phyloP scores from a whole-genome alignment of 1,139 yeast species.

The Zygotorulaspora mrakii region DNA sequence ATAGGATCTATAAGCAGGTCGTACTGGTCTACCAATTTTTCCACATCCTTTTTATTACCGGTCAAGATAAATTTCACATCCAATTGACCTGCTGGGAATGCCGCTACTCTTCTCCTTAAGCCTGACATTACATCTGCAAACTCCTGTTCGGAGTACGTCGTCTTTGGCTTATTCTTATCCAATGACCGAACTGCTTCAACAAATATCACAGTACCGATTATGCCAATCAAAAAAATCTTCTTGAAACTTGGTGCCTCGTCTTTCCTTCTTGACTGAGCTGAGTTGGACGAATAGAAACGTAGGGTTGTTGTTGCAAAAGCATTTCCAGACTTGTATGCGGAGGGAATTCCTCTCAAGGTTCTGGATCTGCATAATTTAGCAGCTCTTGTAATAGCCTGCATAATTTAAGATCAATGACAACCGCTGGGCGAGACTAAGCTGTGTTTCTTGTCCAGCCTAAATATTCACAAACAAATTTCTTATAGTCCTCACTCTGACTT shows the following conservation, averaged over 20 bases:
- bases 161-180: constrained; percentile 53
- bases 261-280: constrained; percentile 3
- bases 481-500: no score
- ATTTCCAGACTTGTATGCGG: no score
- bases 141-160: constrained; percentile 56
- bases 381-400: background rate
- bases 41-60: constrained; percentile 15
- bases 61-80: constrained; percentile 16
- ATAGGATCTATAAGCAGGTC: constrained; percentile 48
- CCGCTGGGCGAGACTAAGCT: no score
- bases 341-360: no score
- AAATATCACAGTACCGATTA: constrained; percentile 52
- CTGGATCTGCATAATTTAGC: no score
- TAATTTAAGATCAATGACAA: background rate
- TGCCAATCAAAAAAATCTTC: constrained; percentile 48
- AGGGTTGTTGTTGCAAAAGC: background rate
- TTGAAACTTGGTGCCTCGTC: constrained; percentile 45
- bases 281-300: background rate
- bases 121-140: constrained; percentile 51
- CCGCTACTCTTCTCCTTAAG: constrained; percentile 50
- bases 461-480: no score
- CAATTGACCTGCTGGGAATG: constrained; percentile 36
- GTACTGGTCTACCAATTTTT: constrained; percentile 22
- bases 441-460: no score
- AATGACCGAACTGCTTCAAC: constrained; percentile 50